These are phyloP conservation scores for Kingdonia uniflora DNA, from an alignment of 164 flowering plant species.

Conservation along the genomic window DNA sequence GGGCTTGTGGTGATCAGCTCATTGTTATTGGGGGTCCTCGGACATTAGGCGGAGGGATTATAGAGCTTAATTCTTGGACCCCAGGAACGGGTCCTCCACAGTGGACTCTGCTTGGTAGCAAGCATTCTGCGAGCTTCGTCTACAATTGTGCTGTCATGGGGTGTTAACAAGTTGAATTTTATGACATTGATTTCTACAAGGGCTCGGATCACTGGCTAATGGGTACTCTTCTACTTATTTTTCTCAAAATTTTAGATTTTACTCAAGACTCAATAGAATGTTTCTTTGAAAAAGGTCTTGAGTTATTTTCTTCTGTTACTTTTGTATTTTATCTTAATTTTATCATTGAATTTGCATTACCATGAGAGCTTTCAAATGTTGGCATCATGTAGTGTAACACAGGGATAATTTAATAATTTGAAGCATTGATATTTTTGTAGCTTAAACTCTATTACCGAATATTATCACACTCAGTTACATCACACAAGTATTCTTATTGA, in stretches of 20 bases:
- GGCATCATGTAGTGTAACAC: slow-evolving; percentile 23
- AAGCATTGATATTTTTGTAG: slow-evolving; percentile 21
- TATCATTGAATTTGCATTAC: slow-evolving; percentile 11
- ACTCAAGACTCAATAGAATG: slow-evolving; percentile 14
- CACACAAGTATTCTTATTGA: too few relatives aligned
- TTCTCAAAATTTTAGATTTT: slow-evolving; percentile 13
- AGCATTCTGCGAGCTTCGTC: slow-evolving; percentile 31
- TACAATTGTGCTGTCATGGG: slow-evolving; percentile 33
- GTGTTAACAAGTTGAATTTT: slow-evolving; percentile 17
- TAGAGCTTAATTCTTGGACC: slow-evolving; percentile 80
- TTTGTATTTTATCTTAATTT: slow-evolving; percentile 13
- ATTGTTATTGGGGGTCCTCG: slow-evolving; percentile 91
- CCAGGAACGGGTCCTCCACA: slow-evolving; percentile 73
- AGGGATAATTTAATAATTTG: slow-evolving; percentile 24
- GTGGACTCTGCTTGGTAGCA: slow-evolving; percentile 67
- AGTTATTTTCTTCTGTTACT: slow-evolving; percentile 4
- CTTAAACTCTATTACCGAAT: not conserved
- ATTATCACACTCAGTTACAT: too few relatives aligned
- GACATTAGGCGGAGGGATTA: slow-evolving; percentile 48
- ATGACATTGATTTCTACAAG: slow-evolving; percentile 19
- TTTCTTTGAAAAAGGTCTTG: slow-evolving; percentile 11
- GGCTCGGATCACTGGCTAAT: slow-evolving; percentile 20
- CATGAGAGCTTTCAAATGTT: slow-evolving; percentile 16
- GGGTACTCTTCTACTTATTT: slow-evolving; percentile 18
- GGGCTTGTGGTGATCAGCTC: slow-evolving; percentile 80